Base-by-base conservation (phyloP, 441 rosid genomes). In the Metrosideros polymorpha region DNA sequence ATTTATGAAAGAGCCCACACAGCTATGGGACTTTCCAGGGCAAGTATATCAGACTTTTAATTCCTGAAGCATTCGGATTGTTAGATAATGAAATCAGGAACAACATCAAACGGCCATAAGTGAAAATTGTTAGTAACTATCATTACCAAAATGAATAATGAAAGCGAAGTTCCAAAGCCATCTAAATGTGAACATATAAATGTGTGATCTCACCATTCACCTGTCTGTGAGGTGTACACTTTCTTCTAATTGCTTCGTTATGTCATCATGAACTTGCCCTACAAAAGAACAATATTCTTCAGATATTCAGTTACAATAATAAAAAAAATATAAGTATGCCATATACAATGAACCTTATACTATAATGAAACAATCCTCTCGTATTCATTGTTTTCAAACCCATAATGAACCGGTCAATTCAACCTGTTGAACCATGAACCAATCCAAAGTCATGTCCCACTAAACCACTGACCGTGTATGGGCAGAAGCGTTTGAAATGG, bases 191-290 rank as follows among this genome's bases (percentile, higher is more conserved):
- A 71, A 71, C 25, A 42, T 71, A 39, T 71, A 71, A 71, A 71
- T 71, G 12, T 12, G 45, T 24, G 55, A 51, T 85, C 66, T 83
- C 25, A 53, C 35, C 30, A 66, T 53, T 82, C 87, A 87, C 82
- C 71, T 83, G 85, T 87, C 86, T 86, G 45, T 45, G 3, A 56
- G 85, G 54, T 85, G 83, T 86, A 87, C 63, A 47, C 85, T 85
- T 61, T 59, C 88, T 82, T 85, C 85, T 91, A 90, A 85, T 82
- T 88, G 89, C 90, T 90, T 91, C 71, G 85, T 76, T 82, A 84
- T 84, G 15, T 90, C 87, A 50, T 45, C 84, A 75, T 88, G 89
- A 89, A 63, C 86, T 89, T 89, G 94, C 50, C 92, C 94, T 92
- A 57, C 86, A 42, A 90, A 87, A 86, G 27, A 51, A 50, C 18